Percentiles rank a stretch among this genome's conserved stretches.
Evolutionary conservation across 495 filamentous ascomycete species (phyloP).

Genomic region (Daldinia decipiens): DNA sequence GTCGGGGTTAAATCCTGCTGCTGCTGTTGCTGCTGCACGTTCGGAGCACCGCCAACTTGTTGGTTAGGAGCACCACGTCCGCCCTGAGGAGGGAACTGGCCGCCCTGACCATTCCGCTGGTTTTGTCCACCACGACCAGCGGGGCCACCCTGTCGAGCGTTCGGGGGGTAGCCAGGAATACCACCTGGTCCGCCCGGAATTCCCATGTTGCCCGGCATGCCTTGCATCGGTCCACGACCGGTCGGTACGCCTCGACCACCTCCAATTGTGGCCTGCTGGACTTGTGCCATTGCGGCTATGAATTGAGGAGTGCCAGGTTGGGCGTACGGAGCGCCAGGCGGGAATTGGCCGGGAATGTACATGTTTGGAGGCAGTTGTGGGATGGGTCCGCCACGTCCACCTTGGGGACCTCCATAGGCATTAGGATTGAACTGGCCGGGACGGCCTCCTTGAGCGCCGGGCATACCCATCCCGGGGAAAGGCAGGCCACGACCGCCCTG

Average conservation of each 20-base stretch:
- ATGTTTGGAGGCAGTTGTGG: constrained; percentile 83
- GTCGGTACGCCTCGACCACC: constrained; percentile 76
- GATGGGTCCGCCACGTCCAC: constrained; percentile 77
- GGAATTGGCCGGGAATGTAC: constrained; percentile 83
- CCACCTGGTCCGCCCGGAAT: constrained; percentile 61
- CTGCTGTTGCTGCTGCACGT: constrained; percentile 25
- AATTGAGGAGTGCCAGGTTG: constrained; percentile 63
- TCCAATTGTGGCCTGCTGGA: constrained; percentile 67
- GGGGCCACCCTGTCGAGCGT: constrained; percentile 56
- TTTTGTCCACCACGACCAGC: constrained; percentile 55
- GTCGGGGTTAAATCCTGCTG: constrained; percentile 52
- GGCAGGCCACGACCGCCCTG: constrained; percentile 80
- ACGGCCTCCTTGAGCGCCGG: constrained; percentile 81
- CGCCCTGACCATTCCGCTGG: constrained; percentile 51
- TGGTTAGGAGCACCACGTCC: constrained; percentile 65
- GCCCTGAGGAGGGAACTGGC: constrained; percentile 57
- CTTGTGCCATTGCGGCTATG: constrained; percentile 74
- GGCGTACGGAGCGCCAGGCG: constrained; percentile 64
- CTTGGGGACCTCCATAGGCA: constrained; percentile 81
- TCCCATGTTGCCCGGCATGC: constrained; percentile 67
- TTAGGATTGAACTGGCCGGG: constrained; percentile 80
- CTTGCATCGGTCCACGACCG: constrained; percentile 79
- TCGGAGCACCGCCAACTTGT: constrained; percentile 46
- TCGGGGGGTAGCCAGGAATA: constrained; percentile 73
- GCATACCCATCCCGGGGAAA: constrained; percentile 88